These are phyloP conservation scores for Epichloe festucae DNA, from an alignment of 2,329 filamentous ascomycete species.

Conservation along the genomic window DNA sequence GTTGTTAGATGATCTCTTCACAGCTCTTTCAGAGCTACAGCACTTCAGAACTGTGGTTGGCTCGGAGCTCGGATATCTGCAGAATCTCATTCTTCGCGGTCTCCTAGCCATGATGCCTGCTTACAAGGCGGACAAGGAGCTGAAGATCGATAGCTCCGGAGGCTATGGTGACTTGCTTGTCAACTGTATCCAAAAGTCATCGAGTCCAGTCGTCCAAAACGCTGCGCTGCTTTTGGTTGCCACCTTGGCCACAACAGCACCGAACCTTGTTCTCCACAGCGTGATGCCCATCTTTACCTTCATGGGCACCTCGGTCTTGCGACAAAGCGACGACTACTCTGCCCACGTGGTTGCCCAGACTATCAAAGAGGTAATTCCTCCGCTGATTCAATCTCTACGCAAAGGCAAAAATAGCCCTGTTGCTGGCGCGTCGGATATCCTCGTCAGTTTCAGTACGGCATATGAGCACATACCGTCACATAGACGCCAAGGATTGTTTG, in stretches of 20 bases:
- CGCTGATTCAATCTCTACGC: slow-evolving; percentile 72
- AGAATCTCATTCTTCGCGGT: slow-evolving; percentile 71
- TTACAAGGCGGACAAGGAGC: slow-evolving; percentile 46
- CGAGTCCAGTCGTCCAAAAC: slow-evolving; percentile 89
- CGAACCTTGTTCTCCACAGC: slow-evolving; percentile 85
- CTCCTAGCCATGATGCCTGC: slow-evolving; percentile 73
- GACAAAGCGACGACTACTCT: slow-evolving; percentile 92
- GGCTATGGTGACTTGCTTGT: slow-evolving; percentile 85
- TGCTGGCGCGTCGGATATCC: slow-evolving; percentile 71
- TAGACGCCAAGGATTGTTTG: slow-evolving; percentile 69
- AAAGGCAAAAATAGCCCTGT: slow-evolving; percentile 68
- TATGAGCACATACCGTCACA: slow-evolving; percentile 93
- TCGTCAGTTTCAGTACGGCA: slow-evolving; percentile 92
- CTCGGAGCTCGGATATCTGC: slow-evolving; percentile 80
- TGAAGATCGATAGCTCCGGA: slow-evolving; percentile 62
- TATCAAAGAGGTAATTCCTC: slow-evolving; percentile 85
- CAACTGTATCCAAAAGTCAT: slow-evolving; percentile 83
- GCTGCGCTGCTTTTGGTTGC: slow-evolving; percentile 79
- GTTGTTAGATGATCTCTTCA: slow-evolving; percentile 69
- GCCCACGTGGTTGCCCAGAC: slow-evolving; percentile 93
- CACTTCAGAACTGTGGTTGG: slow-evolving; percentile 69
- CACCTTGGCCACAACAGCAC: slow-evolving; percentile 72
- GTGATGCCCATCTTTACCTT: slow-evolving; percentile 99
- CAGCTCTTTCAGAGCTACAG: slow-evolving; percentile 74
- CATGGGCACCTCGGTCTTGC: slow-evolving; percentile 82